Conservation (phyloP, 768 basidiomycete species). For the Suillus discolor region DNA sequence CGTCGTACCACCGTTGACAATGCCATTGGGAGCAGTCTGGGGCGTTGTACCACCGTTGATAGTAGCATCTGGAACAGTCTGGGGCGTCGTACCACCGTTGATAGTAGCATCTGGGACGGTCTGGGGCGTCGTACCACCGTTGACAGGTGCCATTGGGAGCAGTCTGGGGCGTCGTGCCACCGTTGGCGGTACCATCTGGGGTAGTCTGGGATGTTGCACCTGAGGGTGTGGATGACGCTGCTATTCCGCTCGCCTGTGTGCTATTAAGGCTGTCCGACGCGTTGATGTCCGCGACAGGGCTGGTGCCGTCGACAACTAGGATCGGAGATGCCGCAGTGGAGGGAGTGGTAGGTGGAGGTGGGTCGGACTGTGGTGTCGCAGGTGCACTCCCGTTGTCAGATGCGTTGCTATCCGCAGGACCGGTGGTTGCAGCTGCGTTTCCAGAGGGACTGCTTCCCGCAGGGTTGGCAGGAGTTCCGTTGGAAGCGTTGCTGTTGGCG, state of each 20-base stretch:
- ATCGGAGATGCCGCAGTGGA: neutral
- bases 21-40: neutral
- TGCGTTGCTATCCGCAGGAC: neutral
- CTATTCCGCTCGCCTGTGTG: neutral
- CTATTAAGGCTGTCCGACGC: no score
- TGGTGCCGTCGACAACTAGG: neutral
- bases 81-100: neutral
- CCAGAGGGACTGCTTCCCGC: neutral
- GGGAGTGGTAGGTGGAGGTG: neutral
- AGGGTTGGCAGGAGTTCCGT: neutral
- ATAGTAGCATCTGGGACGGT: neutral
- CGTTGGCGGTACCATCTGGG: neutral
- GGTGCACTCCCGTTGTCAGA: neutral
- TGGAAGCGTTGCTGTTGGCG: neutral
- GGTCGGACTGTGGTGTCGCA: neutral
- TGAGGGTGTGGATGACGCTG: neutral
- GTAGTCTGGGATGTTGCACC: neutral
- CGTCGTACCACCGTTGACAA: neutral
- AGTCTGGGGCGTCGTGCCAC: neutral
- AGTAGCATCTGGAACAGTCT: neutral
- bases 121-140: neutral
- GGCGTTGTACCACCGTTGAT: neutral
- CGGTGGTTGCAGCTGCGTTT: neutral
- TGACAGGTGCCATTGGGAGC: neutral
- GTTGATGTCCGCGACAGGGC: neutral